Base-by-base conservation (phyloP, 2,329 filamentous ascomycete species). In the Basipetospora chlamydospora region DNA sequence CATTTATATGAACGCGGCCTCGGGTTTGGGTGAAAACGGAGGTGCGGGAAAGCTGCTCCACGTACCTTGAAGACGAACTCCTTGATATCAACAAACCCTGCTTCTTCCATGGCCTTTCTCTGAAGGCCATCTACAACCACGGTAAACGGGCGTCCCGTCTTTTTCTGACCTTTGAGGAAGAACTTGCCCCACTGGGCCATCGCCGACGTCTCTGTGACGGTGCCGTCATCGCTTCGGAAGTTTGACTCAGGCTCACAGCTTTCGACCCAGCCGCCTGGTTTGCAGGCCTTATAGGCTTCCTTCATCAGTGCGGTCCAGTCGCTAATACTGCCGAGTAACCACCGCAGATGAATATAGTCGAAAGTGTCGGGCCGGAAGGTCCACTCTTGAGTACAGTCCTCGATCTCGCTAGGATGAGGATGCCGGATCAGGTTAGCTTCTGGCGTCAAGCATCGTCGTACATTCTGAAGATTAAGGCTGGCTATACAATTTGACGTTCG, bases 311-410 rank as follows among this genome's bases (percentile, higher is more conserved):
- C 54, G 15, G 60, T 56, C 56, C 73, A 80, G 43, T 73, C 65
- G 1, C 58, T 52, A 42, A 78, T 66, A 31, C 65, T 63, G 13
- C 75, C 76, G 2, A 61, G 58, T 53, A 80, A 61, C 44, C 71
- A 48, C 3, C 68, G 63, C 2, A 69, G 64, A 50, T 77, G 73
- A 38, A 80, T 64, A 40, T 68, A 67, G 52, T 78, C 72, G 45
- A 77, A 63, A 43, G 61, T 47, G 28, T 62, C 47, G 3, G 52
- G 46, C 6, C 48, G 43, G 21, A 47, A 48, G 0, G 70, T 57
- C 72, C 72, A 76, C 1, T 49, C 45, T 21, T 32, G 49, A 23
- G 39, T 47, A 40, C 37, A 50, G 41, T 53, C 56, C 29, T 53
- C 58, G 38, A 60, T 51, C 11, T 57, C 46, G 33, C 34, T 37